Base-by-base conservation (phyloP, 768 basidiomycete genomes). In the Hysterangium stoloniferum region DNA sequence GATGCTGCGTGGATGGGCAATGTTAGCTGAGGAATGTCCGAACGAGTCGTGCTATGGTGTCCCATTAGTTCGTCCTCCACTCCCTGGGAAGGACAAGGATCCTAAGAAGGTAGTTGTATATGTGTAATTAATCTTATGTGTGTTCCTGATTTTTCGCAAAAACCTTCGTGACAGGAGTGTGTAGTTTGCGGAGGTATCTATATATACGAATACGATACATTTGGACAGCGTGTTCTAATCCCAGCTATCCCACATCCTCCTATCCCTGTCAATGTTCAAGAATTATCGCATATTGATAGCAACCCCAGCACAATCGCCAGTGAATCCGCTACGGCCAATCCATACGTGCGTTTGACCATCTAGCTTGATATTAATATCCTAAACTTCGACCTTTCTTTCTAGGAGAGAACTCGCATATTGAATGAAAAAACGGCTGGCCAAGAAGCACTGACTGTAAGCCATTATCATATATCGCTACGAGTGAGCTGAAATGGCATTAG, bases 21-120 rank as follows among this genome's bases (percentile, higher is more conserved):
- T 93, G 85, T 71, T 93, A n/a, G 86, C 75, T 20, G 87, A 92
- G 32, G 87, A 90, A 66, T 93, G 91, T 60, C 78, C 79, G 0
- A 84, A 78, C 57, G 56, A 61, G 4, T 62, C 66, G 20, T 93
- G 91, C 60, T 83, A 79, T 64, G 88, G 88, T 11, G 71, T 91
- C 5, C 91, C 90, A n/a, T 77, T 93, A 12, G 83, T 92, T 53
- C 71, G 88, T 44, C 84, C 84, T 33, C 86, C 87, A 4, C 56
- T 69, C 13, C 76, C 77, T 4, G 72, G 72, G 15, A 76, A 72
- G 11, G 36, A 35, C 53, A 78, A 77, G 57, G 77, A 84, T 66
- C 79, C 79, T 17, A 71, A 75, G 54, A 88, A 83, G 75, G 87
- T 83, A 38, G 71, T 61, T 15, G 24, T 34, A n/a, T n/a, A n/a